A percentile compares a stretch with the other conserved stretches of the same genome.
phyloP scores from a whole-genome alignment of 352 stramenopile genomes.

The Globisporangium carolinianum region DNA sequence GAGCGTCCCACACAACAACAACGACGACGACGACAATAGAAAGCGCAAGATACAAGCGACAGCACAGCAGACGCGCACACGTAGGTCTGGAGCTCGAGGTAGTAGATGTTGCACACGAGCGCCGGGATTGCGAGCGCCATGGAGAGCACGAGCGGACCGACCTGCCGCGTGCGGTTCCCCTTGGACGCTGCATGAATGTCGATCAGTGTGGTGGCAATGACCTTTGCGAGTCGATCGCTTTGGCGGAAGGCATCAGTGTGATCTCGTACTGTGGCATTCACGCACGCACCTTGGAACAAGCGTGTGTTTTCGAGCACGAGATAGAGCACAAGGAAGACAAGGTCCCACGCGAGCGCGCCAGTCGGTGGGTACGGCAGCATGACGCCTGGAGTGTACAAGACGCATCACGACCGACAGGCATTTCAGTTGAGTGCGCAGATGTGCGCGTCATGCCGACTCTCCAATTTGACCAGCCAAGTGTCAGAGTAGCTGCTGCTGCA shows the following conservation, averaged over 20 bases:
- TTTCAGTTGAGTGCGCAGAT: too few relatives aligned
- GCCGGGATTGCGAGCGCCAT: slow-evolving; percentile 43
- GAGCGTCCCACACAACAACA: too few relatives aligned
- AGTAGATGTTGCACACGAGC: slow-evolving; percentile 68
- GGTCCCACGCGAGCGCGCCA: slow-evolving; percentile 44
- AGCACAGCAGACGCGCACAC: slow-evolving; percentile 25
- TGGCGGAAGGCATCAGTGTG: not conserved
- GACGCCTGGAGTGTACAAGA: slow-evolving; percentile 20
- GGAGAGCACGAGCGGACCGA: slow-evolving; percentile 45
- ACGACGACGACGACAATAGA: too few relatives aligned
- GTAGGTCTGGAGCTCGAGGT: slow-evolving; percentile 71
- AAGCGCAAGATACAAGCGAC: too few relatives aligned
- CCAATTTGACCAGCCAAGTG: too few relatives aligned
- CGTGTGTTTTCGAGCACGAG: slow-evolving; percentile 43
- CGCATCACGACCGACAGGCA: too few relatives aligned
- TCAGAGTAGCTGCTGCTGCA: too few relatives aligned
- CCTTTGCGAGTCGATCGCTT: not conserved
- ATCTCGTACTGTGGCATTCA: not conserved
- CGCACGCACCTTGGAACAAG: slow-evolving; percentile 52
- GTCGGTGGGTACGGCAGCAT: slow-evolving; percentile 45
- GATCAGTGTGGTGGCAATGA: not conserved
- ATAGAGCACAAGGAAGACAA: slow-evolving; percentile 62
- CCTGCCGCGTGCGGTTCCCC: slow-evolving; percentile 72
- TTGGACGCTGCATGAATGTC: slow-evolving; percentile 43
- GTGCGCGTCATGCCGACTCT: too few relatives aligned